Evolutionary conservation across 202 grass and related monocot genomes (phyloP), one percentile per base, ranked within the genome.

Genomic region (Musa balbisiana): DNA sequence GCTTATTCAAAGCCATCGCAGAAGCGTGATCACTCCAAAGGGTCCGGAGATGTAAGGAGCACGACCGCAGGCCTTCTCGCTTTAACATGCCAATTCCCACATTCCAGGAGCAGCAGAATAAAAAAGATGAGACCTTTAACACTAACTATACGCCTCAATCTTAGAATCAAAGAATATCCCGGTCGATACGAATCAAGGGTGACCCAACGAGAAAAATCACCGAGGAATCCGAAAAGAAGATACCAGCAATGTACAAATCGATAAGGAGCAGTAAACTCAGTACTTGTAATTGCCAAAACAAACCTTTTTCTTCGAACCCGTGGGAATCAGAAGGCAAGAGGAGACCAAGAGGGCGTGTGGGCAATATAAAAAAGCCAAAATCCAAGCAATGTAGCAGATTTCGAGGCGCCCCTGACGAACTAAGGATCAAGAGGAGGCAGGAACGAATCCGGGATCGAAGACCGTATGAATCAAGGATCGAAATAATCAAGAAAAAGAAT

Each of bases 31-130:
- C 2, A 51, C 15, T 70, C 43, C 33, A n/a, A 51, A 70, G 33
- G 14, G n/a, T 10, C 9, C 33, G 8, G 24, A 51, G 16, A 51
- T n/a, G 33, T 12, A n/a, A 70, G 51, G 17, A 49, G 33, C 67
- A 20, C 29, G 33, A 20, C 43, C 33, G 67, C 43, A 51, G 17
- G 17, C 33, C 43, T 51, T 70, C 33, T 70, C 27, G 15, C 67
- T 51, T 21, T 70, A 70, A 70, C 67, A 70, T 70, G 33, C 67
- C 67, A 43, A 70, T 20, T 10, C 67, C 67, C 67, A 51, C 67
- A 70, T 70, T 70, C 43, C 43, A 20, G 33, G 8, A 70, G 15
- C 29, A 70, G 67, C 2, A 26, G 10, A 65, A 27, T 11, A 6
- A 65, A 65, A 65, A 65, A 27, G 63, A 20, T 62, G 17, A 62